These are phyloP conservation scores for Gentiana straminea DNA, from an alignment of 257 asterid genomes.

Conservation along the genomic window DNA sequence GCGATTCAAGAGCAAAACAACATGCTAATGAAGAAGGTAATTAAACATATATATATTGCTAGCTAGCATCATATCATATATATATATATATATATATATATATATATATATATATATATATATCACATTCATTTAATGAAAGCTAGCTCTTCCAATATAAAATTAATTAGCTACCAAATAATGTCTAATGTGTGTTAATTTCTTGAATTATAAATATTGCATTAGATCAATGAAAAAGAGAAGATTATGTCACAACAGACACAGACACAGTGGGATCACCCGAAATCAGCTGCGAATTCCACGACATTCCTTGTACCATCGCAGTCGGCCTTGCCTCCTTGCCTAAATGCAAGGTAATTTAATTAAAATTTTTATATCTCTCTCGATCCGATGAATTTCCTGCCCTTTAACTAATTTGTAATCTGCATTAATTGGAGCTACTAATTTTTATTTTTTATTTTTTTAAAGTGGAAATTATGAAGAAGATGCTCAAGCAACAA, in stretches of 20 bases:
- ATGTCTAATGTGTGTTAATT: background rate
- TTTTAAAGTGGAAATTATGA: constrained; percentile 21
- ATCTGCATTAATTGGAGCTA: background rate
- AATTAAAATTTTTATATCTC: background rate
- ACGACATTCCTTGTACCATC: constrained; percentile 28
- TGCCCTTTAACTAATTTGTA: background rate
- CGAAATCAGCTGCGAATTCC: constrained; percentile 23
- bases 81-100: background rate
- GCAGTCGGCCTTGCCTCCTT: constrained; percentile 36
- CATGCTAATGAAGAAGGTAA: constrained; percentile 62
- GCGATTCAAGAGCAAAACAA: constrained; percentile 68
- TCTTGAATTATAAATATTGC: background rate
- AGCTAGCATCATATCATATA: background rate
- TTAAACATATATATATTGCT: background rate
- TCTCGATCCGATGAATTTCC: background rate
- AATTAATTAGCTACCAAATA: background rate
- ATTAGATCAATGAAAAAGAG: constrained; percentile 64
- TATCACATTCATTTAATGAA: background rate
- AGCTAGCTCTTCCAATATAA: background rate
- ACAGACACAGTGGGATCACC: constrained; percentile 44
- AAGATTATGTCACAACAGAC: constrained; percentile 35
- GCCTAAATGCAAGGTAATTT: constrained; percentile 43
- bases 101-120: too few relatives aligned
- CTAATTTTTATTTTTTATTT: background rate
- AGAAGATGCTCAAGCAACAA: constrained; percentile 38